Evolutionary conservation across 495 filamentous ascomycete genomes (phyloP).

Genomic region (Beverwykella pulmonaria): DNA sequence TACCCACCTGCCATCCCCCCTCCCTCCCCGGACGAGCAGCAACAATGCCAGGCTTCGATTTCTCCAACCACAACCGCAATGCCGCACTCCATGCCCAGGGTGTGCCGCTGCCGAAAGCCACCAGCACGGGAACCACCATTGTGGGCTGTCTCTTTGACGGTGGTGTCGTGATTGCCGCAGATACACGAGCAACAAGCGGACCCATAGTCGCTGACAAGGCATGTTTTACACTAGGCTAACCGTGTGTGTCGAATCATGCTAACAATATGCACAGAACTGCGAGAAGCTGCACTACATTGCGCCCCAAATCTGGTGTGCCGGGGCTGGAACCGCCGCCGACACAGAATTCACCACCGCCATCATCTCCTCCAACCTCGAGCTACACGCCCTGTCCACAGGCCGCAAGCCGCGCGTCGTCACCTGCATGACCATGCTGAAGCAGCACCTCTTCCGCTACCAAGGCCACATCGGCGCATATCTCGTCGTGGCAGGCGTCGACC

Average conservation of each 20-base stretch:
- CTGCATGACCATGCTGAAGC: constrained; percentile 99
- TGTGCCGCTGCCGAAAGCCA: constrained; percentile 93
- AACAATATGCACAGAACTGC: constrained; percentile 69
- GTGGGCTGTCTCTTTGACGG: constrained; percentile 97
- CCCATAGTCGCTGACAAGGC: constrained; percentile 99
- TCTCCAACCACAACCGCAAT: constrained; percentile 99
- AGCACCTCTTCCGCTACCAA: constrained; percentile 98
- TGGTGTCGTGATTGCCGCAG: constrained; percentile 95
- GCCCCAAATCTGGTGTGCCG: constrained; percentile 99
- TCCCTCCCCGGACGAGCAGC: neutral
- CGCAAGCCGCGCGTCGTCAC: constrained; percentile 97
- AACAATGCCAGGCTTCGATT: constrained; percentile 95
- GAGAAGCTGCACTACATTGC: constrained; percentile 99
- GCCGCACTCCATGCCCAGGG: constrained; percentile 89
- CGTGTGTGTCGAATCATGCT: neutral
- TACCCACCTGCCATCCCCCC: constrained; percentile 1
- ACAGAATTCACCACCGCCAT: constrained; percentile 99
- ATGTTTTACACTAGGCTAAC: constrained; percentile 20
- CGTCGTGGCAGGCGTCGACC: constrained; percentile 95
- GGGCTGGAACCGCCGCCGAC: constrained; percentile 96
- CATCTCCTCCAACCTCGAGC: constrained; percentile 97
- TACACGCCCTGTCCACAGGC: constrained; percentile 92
- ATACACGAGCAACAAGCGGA: constrained; percentile 95
- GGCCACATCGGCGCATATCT: constrained; percentile 98
- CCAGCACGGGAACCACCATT: constrained; percentile 98